These are phyloP conservation scores for Penicillium sp. DNA, from an alignment of 2,329 filamentous ascomycete genomes.

Conservation along the genomic window DNA sequence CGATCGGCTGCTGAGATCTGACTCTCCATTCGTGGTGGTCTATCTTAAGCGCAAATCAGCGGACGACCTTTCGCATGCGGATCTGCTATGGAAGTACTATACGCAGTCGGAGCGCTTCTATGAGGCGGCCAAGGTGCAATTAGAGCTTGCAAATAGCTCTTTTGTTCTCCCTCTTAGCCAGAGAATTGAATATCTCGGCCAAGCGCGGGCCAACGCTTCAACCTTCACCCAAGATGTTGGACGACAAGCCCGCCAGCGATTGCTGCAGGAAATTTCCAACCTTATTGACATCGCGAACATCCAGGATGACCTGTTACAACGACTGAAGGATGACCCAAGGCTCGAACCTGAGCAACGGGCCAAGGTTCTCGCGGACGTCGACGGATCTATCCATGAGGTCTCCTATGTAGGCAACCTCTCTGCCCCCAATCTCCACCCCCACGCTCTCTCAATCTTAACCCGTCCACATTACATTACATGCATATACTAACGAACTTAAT, in stretches of 20 bases:
- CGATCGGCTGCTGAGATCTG: constrained; percentile 81
- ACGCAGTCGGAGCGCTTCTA: constrained; percentile 83
- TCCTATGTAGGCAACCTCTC: constrained; percentile 66
- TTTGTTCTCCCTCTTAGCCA: constrained; percentile 81
- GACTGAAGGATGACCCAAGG: constrained; percentile 73
- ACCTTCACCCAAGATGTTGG: constrained; percentile 78
- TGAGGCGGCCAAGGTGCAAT: constrained; percentile 85
- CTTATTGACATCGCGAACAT: constrained; percentile 92
- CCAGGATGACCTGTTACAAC: constrained; percentile 86
- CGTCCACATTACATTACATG: not conserved
- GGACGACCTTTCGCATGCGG: constrained; percentile 76
- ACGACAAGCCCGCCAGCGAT: constrained; percentile 79
- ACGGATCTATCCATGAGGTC: constrained; percentile 77
- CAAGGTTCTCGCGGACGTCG: constrained; percentile 70
- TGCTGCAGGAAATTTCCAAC: constrained; percentile 83
- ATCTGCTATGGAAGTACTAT: constrained; percentile 92
- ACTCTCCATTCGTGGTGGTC: constrained; percentile 82
- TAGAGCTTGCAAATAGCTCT: constrained; percentile 79
- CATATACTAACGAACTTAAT: constrained; percentile 25
- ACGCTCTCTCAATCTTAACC: constrained; percentile 1
- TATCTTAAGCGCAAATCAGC: constrained; percentile 80
- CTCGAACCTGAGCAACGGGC: constrained; percentile 66
- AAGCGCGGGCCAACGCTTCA: constrained; percentile 90
- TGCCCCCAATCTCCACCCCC: constrained; percentile 1
- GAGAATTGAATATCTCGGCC: constrained; percentile 85